These are phyloP conservation scores for Jimgerdemannia flammicorona DNA, from an alignment of 192 early-diverging fungal species.

Conservation along the genomic window DNA sequence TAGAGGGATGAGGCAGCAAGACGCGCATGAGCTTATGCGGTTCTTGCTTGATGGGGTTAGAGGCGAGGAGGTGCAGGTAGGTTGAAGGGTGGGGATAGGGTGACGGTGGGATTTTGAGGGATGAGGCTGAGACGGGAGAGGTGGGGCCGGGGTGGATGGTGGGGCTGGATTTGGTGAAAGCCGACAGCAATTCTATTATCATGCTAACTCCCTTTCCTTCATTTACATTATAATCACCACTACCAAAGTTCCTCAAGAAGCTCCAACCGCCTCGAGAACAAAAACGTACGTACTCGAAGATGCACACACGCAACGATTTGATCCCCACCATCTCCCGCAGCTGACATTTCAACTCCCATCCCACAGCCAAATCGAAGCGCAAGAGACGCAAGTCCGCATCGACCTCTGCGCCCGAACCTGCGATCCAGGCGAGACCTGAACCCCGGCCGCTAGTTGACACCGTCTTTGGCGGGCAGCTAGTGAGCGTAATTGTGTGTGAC, in stretches of 20 bases:
- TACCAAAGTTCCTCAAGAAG: neutral
- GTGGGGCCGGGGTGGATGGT: too few relatives aligned
- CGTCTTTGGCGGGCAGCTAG: conserved; percentile 64
- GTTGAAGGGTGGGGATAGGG: neutral
- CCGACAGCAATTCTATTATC: too few relatives aligned
- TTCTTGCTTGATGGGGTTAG: conserved; percentile 57
- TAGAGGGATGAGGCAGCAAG: conserved; percentile 57
- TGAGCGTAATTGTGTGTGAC: conserved; percentile 64
- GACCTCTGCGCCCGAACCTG: neutral
- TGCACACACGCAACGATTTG: neutral
- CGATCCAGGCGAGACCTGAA: too few relatives aligned
- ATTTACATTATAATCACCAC: neutral
- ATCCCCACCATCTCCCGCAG: neutral
- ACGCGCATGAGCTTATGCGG: conserved; percentile 70
- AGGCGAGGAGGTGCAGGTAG: conserved; percentile 42
- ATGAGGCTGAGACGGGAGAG: conserved; percentile 12
- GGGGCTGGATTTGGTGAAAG: too few relatives aligned
- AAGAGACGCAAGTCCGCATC: neutral
- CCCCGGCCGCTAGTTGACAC: conserved; percentile 42
- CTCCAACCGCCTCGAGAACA: neutral
- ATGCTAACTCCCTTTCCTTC: too few relatives aligned
- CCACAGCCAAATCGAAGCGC: neutral
- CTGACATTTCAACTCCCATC: neutral
- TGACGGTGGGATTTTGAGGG: neutral
- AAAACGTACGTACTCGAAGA: neutral